phyloP scores from a whole-genome alignment of 305 asterid genomes.

The Fraxinus paxiana region DNA sequence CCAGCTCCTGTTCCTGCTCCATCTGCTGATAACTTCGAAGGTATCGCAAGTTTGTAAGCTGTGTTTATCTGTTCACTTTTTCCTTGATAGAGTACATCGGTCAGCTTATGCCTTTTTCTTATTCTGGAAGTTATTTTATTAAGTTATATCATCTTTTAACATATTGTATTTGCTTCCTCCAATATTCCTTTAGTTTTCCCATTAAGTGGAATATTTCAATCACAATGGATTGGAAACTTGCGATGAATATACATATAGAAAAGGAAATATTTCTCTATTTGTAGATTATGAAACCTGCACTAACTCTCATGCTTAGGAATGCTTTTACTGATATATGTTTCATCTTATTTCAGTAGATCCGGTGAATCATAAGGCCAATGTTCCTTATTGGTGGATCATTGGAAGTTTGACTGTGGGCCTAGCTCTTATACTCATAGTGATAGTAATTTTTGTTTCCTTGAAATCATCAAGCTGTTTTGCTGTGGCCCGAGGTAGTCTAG shows the following conservation, averaged over 20 bases:
- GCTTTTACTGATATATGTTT: not conserved
- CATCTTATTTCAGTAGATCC: conserved; percentile 38
- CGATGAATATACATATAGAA: not conserved
- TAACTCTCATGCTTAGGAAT: not conserved
- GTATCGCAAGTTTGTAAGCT: conserved; percentile 32
- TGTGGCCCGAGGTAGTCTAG: conserved; percentile 37
- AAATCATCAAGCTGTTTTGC: conserved; percentile 52
- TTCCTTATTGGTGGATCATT: conserved; percentile 80
- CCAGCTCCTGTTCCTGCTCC: conserved; percentile 69
- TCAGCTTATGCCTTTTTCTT: not conserved
- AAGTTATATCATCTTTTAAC: not conserved
- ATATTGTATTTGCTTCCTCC: not conserved
- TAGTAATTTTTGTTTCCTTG: conserved; percentile 49
- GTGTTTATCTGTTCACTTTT: not conserved
- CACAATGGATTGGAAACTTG: not conserved
- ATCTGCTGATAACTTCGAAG: conserved; percentile 45
- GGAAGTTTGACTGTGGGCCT: conserved; percentile 76
- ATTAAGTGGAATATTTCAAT: not conserved
- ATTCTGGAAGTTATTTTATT: not conserved
- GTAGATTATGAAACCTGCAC: not conserved
- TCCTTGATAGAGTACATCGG: not conserved
- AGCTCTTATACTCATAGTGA: conserved; percentile 44
- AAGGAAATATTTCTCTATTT: not conserved
- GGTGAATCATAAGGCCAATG: conserved; percentile 49
- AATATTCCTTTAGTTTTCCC: not conserved